Evolutionary conservation across 305 asterid genomes (phyloP).

Genomic region (Salvia sclarea): DNA sequence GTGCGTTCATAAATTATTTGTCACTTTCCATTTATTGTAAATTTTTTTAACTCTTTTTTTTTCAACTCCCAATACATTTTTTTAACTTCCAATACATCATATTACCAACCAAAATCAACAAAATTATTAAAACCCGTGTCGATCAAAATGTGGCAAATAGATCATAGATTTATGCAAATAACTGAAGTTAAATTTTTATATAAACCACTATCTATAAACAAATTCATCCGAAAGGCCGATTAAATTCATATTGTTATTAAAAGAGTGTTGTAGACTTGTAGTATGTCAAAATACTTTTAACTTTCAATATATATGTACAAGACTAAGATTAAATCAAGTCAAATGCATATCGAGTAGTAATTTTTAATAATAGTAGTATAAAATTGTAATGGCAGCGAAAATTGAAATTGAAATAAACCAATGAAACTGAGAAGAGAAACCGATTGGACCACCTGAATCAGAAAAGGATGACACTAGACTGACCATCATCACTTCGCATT

Average conservation of each 20-base stretch:
- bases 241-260: not conserved
- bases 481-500: not conserved
- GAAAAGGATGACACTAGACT: not conserved
- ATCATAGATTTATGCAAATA: no score
- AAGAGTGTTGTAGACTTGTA: no score
- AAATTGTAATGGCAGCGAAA: not conserved
- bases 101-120: no score
- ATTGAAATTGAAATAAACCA: not conserved
- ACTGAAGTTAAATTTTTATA: not conserved
- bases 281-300: not conserved
- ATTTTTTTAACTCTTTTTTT: no score
- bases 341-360: not conserved
- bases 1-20: no score
- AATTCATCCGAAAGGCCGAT: not conserved
- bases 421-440: not conserved
- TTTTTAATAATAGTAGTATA: no score
- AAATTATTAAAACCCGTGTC: no score
- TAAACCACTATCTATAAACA: not conserved
- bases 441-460: slow-evolving; percentile 10
- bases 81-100: no score
- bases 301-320: no score
- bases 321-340: not conserved
- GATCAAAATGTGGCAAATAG: no score
- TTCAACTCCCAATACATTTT: no score
- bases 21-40: no score